These are phyloP conservation scores for Entamoeba invadens DNA, from an alignment of 208 protist genomes.

Conservation along the genomic window DNA sequence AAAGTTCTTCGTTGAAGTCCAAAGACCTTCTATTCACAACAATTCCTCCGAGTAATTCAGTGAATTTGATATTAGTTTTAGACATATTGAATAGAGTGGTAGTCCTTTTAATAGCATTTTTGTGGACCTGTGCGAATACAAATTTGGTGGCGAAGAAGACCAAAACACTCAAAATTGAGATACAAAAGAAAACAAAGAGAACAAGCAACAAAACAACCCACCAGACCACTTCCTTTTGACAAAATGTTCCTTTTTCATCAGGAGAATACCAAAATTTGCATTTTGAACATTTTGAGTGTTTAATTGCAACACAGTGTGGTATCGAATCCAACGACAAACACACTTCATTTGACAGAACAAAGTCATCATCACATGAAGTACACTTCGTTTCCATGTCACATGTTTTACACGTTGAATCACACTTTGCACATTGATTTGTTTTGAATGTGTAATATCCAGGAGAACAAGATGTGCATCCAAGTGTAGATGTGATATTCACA, in stretches of 20 bases:
- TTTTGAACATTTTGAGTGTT: neutral
- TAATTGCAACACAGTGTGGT: neutral
- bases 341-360: neutral
- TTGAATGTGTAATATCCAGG: neutral
- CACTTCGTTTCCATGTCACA: neutral
- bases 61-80: neutral
- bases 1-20: neutral
- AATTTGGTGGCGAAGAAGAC: neutral
- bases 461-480: neutral
- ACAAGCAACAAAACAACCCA: neutral
- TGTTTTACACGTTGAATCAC: neutral
- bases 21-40: neutral
- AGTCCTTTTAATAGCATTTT: neutral
- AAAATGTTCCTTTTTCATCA: neutral
- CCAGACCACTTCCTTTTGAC: neutral
- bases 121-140: neutral
- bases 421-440: neutral
- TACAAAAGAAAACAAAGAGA: neutral
- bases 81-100: neutral
- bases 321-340: neutral
- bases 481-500: neutral
- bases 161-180: neutral
- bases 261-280: neutral
- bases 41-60: neutral
- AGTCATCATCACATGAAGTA: neutral